Base-by-base conservation (phyloP, 2,329 filamentous ascomycete genomes). In the Epichloe sylvatica region DNA sequence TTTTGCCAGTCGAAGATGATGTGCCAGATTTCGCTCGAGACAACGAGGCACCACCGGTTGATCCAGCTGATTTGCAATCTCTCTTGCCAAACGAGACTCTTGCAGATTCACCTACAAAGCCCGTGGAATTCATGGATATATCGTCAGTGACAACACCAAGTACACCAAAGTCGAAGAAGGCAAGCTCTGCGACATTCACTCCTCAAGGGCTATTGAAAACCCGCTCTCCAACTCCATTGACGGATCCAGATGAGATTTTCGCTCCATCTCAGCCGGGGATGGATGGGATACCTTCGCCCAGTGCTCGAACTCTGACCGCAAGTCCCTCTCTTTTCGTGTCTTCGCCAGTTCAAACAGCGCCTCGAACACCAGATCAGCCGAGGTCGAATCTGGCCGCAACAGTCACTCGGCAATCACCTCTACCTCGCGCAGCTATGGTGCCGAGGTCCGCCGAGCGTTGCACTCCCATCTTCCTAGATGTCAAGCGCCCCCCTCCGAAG, bases 371-470 rank as follows among this genome's bases (percentile, higher is more conserved):
- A 35, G 50, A 52, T 12, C 38, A 41, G 25, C n/a, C 37, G 37
- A 36, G 4, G n/a, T 12, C 19, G 21, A 34, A 36, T 7, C n/a
- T n/a, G 13, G 11, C 5, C 4, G 9, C 38, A n/a, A 12, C n/a
- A 9, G 38, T 19, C 2, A 41, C 45, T 48, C 3, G 5, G 6
- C 46, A 45, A 42, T 41, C 36, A 13, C 23, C 42, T 30, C 23
- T 19, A 2, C 17, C 15, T 12, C 46, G 51, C 30, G 23, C 51
- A 19, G 23, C 49, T 5, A 49, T 46, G 37, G 46, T 51, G 12
- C 51, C 49, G 4, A 46, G 51, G 12, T 53, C 51, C 12, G 37
- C 46, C 8, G 49, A 49, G 21, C 49, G 51, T n/a, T 53, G 51
- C 34, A 49, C 51, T 5, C 51, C 51, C 3, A 46, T 51, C 8